Conservation (phyloP, 139 green algal species). For the Chlamydomonas eustigma region DNA sequence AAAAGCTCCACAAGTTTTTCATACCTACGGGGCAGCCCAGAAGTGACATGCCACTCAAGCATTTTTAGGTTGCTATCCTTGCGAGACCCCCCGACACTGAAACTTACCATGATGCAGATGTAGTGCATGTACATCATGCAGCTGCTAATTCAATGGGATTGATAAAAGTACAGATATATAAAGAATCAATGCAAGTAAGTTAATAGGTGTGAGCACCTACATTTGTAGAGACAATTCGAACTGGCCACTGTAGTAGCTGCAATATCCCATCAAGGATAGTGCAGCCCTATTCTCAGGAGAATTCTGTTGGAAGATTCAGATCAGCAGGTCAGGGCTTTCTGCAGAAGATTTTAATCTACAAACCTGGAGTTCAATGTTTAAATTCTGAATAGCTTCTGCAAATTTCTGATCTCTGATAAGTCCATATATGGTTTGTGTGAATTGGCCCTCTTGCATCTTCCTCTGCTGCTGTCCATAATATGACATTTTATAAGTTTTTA, state of each 20-base stretch:
- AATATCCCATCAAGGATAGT: constrained; percentile 71
- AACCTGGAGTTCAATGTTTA: constrained; percentile 18
- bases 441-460: constrained; percentile 50
- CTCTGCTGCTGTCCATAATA: constrained; percentile 17
- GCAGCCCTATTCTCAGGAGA: constrained; percentile 57
- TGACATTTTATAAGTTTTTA: constrained; percentile 18
- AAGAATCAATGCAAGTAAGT: background rate
- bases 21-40: constrained; percentile 43
- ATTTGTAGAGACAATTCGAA: constrained; percentile 57
- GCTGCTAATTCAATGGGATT: background rate
- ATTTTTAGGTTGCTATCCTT: background rate
- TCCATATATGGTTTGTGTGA: constrained; percentile 64
- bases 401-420: constrained; percentile 59
- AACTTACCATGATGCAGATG: background rate
- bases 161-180: background rate
- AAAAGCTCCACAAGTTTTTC: constrained; percentile 44
- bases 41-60: background rate
- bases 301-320: constrained; percentile 30
- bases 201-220: constrained; percentile 28
- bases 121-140: background rate
- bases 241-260: constrained; percentile 61
- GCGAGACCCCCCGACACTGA: background rate
- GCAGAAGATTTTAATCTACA: background rate
- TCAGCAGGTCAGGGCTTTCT: constrained; percentile 1
- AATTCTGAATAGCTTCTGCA: constrained; percentile 9